Conservation (phyloP, 148 eudicot species). For the Chenopodium quinoa region DNA sequence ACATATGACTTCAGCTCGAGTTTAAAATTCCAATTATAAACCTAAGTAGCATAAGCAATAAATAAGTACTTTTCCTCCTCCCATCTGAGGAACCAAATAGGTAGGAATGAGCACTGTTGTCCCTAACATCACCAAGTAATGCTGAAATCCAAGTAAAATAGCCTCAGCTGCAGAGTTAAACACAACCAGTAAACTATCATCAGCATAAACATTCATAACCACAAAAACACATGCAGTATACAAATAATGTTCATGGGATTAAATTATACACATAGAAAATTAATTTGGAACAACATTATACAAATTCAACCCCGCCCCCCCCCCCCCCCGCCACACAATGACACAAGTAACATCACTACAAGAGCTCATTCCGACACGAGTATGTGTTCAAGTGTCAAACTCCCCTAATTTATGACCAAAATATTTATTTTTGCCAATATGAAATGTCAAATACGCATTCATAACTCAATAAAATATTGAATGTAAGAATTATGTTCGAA, state of each 20-base stretch:
- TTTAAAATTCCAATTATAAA: not conserved
- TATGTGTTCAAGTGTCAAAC: too few species aligned
- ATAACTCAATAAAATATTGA: too few species aligned
- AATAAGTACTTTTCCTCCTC: conserved; percentile 67
- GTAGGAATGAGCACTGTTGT: conserved; percentile 86
- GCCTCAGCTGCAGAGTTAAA: conserved; percentile 64
- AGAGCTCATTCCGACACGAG: too few species aligned
- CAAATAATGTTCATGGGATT: not conserved
- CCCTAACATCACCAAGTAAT: conserved; percentile 88
- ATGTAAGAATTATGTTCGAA: too few species aligned
- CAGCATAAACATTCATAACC: conserved; percentile 13
- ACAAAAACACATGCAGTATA: not conserved
- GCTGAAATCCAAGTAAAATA: conserved; percentile 80
- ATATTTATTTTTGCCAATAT: too few species aligned
- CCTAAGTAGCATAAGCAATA: not conserved
- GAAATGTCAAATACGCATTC: too few species aligned
- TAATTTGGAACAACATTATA: not conserved
- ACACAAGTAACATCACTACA: too few species aligned
- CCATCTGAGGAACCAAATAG: conserved; percentile 77
- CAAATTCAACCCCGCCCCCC: too few species aligned
- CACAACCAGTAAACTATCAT: conserved; percentile 9
- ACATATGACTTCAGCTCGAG: not conserved
- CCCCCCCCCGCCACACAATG: too few species aligned
- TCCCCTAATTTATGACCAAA: too few species aligned
- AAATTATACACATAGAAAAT: not conserved